Evolutionary conservation across 768 basidiomycete genomes (phyloP).

Genomic region (Agaricus bisporus): DNA sequence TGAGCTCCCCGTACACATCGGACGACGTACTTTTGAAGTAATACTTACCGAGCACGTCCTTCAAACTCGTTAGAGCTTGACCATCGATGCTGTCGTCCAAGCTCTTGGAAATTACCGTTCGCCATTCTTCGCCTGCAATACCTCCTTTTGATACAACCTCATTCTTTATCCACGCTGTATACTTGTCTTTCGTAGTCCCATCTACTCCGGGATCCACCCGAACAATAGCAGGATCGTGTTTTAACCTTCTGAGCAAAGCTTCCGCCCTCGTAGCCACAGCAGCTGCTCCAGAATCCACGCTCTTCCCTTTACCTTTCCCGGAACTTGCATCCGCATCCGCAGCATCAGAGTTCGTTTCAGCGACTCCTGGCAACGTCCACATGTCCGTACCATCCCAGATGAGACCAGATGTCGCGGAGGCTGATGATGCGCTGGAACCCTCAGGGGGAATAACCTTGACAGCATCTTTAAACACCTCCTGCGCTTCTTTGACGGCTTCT

Average conservation of each 20-base stretch:
- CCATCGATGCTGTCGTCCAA: slow-evolving; percentile 49
- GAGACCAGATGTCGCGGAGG: slow-evolving; percentile 29
- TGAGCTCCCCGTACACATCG: slow-evolving; percentile 1
- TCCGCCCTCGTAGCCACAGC: slow-evolving; percentile 73
- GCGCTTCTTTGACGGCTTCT: slow-evolving; percentile 73
- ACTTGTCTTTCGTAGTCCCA: slow-evolving; percentile 45
- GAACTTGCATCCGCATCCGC: slow-evolving; percentile 6
- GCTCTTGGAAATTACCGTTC: slow-evolving; percentile 37
- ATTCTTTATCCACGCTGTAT: slow-evolving; percentile 47
- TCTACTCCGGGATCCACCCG: slow-evolving; percentile 71
- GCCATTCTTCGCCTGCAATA: slow-evolving; percentile 54
- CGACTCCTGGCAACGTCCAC: slow-evolving; percentile 63
- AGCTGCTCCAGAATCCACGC: slow-evolving; percentile 34
- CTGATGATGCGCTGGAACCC: slow-evolving; percentile 22
- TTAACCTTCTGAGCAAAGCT: slow-evolving; percentile 65
- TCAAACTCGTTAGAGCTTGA: slow-evolving; percentile 42
- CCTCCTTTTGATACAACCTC: slow-evolving; percentile 51
- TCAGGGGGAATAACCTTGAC: slow-evolving; percentile 92
- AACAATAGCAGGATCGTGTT: slow-evolving; percentile 69
- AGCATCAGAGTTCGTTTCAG: slow-evolving; percentile 13
- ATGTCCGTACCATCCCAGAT: slow-evolving; percentile 86
- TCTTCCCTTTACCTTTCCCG: slow-evolving; percentile 17
- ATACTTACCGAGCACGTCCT: slow-evolving; percentile 52
- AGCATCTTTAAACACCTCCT: slow-evolving; percentile 79
- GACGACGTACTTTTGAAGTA: neutral